Evolutionary conservation across 2,329 filamentous ascomycete species (phyloP), one percentile per base, ranked within the genome.

Genomic region (Clonostachys sp.): DNA sequence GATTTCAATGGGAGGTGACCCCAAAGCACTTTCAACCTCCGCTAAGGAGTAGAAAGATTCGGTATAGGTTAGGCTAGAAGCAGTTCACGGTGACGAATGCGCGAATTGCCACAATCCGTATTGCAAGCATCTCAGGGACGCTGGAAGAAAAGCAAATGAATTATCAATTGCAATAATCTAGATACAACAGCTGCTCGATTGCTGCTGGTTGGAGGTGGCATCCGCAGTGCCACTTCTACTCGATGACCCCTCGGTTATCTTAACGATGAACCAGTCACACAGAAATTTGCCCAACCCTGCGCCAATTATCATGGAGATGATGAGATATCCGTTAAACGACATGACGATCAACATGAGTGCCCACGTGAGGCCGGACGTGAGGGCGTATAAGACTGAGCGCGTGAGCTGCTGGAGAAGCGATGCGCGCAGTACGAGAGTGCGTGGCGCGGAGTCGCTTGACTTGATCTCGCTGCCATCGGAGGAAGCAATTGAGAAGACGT

Each of bases 341-440:
- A 81, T 81, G 54, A 75, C 75, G 7, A 71, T 66, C 69, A 86
- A 64, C 88, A 92, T 92, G 57, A 91, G 65, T 52, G 91, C 81
- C 62, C 91, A 92, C 3, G 86, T 87, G 4, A 89, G 77, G 0
- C 79, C 84, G 58, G 91, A 89, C 45, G 87, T 86, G 7, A 80
- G 44, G 63, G 83, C 83, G 57, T 91, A 86, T 30, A 91, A 63
- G 6, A 83, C 51, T 0, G 87, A 80, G 5, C 87, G 77, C 6
- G 85, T 58, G 1, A 77, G 63, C 59, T 91, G 87, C 63, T 91
- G 83, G 7, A 79, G 55, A 1, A 83, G 43, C 6, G 71, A 83
- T 0, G 85, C 86, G 61, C 78, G 67, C 65, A 75, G 71, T 0
- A 63, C 60, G 48, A 63, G 51, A 41, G 54, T 56, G 33, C 53